Conservation (phyloP, 768 basidiomycete species). For the Rhizopogon rudus region DNA sequence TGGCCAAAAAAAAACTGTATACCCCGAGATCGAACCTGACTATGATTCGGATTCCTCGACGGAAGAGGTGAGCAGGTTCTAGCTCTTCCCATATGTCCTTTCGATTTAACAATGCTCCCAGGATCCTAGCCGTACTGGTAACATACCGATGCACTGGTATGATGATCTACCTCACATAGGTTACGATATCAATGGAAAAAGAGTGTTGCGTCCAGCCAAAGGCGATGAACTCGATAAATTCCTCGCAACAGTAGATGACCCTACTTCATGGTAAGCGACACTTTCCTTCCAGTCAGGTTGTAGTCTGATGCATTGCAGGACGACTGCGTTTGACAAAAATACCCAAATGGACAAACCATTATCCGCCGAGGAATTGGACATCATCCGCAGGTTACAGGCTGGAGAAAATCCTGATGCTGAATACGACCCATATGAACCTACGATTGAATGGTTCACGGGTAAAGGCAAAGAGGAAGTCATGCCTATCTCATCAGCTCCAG, state of each 20-base stretch:
- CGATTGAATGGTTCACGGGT: constrained; percentile 95
- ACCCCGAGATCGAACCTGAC: constrained; percentile 85
- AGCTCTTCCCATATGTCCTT: neutral
- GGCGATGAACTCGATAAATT: constrained; percentile 98
- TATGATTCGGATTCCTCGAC: constrained; percentile 92
- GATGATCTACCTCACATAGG: constrained; percentile 99
- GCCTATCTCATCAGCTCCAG: constrained; percentile 87
- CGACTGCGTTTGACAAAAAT: constrained; percentile 87
- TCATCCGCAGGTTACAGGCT: constrained; percentile 86
- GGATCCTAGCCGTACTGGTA: constrained; percentile 93
- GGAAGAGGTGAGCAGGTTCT: constrained; percentile 64
- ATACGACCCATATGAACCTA: constrained; percentile 93
- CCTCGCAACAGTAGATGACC: constrained; percentile 88
- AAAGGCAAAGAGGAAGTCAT: constrained; percentile 92
- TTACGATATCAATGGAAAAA: constrained; percentile 92
- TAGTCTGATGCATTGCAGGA: constrained; percentile 45
- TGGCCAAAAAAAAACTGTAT: constrained; percentile 77
- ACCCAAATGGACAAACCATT: constrained; percentile 82
- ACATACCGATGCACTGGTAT: constrained; percentile 98
- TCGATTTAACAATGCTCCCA: constrained; percentile 27
- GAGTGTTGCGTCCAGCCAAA: constrained; percentile 87
- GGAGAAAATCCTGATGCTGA: constrained; percentile 86
- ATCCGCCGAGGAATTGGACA: constrained; percentile 87
- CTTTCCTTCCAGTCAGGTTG: neutral
- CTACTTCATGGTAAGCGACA: constrained; percentile 69